Conservation (phyloP, 2,329 filamentous ascomycete species). For the Fusarium virguliforme region DNA sequence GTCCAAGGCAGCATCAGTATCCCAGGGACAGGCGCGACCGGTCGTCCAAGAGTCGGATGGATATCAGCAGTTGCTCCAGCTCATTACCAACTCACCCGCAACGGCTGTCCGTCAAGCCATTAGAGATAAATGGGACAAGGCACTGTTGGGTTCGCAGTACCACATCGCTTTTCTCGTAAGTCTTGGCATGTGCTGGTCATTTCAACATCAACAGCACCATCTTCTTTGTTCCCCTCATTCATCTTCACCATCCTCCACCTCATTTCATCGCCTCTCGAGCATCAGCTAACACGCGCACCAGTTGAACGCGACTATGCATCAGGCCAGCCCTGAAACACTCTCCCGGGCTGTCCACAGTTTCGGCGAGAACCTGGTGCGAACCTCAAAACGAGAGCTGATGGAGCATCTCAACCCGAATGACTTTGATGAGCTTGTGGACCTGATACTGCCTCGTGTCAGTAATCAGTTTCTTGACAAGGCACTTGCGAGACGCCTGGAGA, state of each 20-base stretch:
- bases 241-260: not conserved
- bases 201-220: not conserved
- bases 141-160: slow-evolving; percentile 66
- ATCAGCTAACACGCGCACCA: slow-evolving; percentile 53
- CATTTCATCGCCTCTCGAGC: not conserved
- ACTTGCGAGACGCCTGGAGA: slow-evolving; percentile 67
- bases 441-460: slow-evolving; percentile 65
- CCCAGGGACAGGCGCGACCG: not conserved
- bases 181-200: slow-evolving; percentile 30
- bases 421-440: slow-evolving; percentile 63
- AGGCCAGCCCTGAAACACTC: slow-evolving; percentile 59
- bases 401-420: slow-evolving; percentile 59
- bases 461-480: slow-evolving; percentile 68
- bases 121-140: slow-evolving; percentile 68
- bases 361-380: slow-evolving; percentile 61
- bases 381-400: slow-evolving; percentile 61
- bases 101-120: slow-evolving; percentile 65
- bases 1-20: too few relatives aligned
- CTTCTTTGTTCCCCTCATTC: not conserved
- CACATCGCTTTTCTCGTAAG: slow-evolving; percentile 69
- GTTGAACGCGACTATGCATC: slow-evolving; percentile 67
- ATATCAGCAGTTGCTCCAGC: slow-evolving; percentile 46
- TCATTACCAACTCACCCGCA: slow-evolving; percentile 60
- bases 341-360: slow-evolving; percentile 62
- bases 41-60: slow-evolving; percentile 50